These are phyloP conservation scores for Xylaria polymorpha DNA, from an alignment of 2,329 filamentous ascomycete species.

Conservation along the genomic window DNA sequence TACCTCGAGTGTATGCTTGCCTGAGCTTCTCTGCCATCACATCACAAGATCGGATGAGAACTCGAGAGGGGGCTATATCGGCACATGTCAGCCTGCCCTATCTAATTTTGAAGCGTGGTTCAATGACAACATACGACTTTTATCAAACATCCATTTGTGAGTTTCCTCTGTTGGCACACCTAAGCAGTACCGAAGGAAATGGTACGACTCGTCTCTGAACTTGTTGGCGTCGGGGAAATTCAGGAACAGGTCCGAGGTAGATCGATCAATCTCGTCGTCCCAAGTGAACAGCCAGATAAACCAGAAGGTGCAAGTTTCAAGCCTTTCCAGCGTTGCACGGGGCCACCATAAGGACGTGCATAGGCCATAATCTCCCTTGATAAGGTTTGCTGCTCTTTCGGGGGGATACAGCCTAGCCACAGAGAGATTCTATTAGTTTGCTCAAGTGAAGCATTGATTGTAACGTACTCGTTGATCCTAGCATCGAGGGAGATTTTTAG, in stretches of 20 bases:
- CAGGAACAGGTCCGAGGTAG: slow-evolving; percentile 9
- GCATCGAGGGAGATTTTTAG: slow-evolving; percentile 6
- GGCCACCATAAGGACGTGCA: slow-evolving; percentile 19
- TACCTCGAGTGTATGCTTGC: slow-evolving; percentile 12
- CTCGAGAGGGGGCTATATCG: slow-evolving; percentile 1
- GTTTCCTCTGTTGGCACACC: slow-evolving; percentile 17
- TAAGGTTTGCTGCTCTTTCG: slow-evolving; percentile 6
- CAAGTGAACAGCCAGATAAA: slow-evolving; percentile 23
- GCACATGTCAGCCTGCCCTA: neutral
- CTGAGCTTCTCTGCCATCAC: slow-evolving; percentile 2
- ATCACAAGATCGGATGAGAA: slow-evolving; percentile 6
- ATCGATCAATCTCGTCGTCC: slow-evolving; percentile 24
- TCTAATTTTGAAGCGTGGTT: neutral
- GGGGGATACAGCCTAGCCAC: slow-evolving; percentile 1
- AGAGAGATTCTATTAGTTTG: neutral
- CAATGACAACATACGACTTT: neutral
- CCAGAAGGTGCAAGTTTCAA: slow-evolving; percentile 22
- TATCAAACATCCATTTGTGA: neutral
- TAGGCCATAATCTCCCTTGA: slow-evolving; percentile 13
- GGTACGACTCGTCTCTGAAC: slow-evolving; percentile 26
- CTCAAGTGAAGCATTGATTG: neutral
- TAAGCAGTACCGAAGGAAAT: slow-evolving; percentile 20
- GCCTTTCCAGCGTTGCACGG: neutral
- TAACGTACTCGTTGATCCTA: neutral
- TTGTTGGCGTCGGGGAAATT: slow-evolving; percentile 20